phyloP scores from a whole-genome alignment of 2,329 filamentous ascomycete genomes.

The Aspergillus thermomutatus region DNA sequence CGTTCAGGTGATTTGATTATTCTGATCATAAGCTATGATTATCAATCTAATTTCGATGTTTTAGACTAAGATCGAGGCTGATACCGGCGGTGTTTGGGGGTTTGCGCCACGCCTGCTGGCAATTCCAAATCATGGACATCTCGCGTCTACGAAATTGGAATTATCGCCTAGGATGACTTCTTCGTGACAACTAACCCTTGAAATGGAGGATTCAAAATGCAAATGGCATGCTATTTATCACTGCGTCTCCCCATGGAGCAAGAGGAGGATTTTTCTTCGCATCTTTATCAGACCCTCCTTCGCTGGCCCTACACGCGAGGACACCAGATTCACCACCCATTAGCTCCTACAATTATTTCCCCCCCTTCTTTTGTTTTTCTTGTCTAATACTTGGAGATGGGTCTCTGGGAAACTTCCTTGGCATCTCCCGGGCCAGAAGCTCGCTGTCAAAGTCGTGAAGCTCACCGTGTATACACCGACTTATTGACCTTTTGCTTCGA shows the following conservation, averaged over 20 bases:
- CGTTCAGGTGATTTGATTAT: background rate
- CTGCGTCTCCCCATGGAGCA: background rate
- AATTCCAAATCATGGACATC: conserved; percentile 22
- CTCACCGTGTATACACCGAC: conserved; percentile 31
- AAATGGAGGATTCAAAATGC: background rate
- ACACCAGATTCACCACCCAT: background rate
- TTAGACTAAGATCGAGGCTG: background rate
- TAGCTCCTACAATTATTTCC: background rate
- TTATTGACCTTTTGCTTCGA: conserved; percentile 42
- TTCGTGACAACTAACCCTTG: background rate
- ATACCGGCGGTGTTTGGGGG: background rate
- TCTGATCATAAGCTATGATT: background rate
- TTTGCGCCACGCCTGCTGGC: conserved; percentile 17
- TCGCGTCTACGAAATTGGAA: conserved; percentile 11
- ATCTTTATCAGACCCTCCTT: background rate
- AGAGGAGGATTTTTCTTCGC: background rate
- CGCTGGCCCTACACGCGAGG: background rate
- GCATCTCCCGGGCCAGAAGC: conserved; percentile 11
- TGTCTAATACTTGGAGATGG: conserved; percentile 13
- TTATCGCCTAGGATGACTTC: conserved; percentile 1
- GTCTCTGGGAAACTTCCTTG: conserved; percentile 23
- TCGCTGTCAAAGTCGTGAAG: background rate
- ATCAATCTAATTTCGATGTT: background rate
- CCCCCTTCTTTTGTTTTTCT: background rate
- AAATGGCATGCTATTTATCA: background rate